Conservation (phyloP, 2,329 filamentous ascomycete species). For the Diaporthe ilicicola region DNA sequence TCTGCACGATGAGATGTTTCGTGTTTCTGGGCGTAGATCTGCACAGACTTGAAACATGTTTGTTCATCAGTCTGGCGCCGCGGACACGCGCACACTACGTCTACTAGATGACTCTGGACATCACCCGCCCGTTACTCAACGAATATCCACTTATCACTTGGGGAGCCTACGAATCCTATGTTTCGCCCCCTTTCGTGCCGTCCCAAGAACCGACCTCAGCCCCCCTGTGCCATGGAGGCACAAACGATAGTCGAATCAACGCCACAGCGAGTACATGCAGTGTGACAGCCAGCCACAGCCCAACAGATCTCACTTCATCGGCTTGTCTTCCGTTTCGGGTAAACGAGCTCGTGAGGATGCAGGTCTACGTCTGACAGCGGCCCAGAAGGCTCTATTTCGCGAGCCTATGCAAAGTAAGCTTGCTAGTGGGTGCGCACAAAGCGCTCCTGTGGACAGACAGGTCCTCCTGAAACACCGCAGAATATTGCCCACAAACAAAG, state of each 20-base stretch:
- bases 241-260: neutral
- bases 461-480: neutral
- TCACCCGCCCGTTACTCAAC: neutral
- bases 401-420: neutral
- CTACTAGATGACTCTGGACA: neutral
- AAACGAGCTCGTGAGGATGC: neutral
- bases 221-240: slow-evolving; percentile 8
- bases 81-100: neutral
- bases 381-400: neutral
- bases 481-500: neutral
- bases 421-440: neutral
- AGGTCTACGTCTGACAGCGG: neutral
- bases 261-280: slow-evolving; percentile 1
- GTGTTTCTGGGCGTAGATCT: neutral
- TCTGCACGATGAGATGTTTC: slow-evolving; percentile 18
- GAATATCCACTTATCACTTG: neutral
- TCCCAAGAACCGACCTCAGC: neutral
- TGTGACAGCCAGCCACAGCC: slow-evolving; percentile 1
- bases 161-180: neutral
- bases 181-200: neutral
- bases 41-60: slow-evolving; percentile 9
- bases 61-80: neutral
- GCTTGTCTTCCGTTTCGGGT: neutral
- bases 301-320: neutral
- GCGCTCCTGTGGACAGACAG: too few relatives aligned